Evolutionary conservation across 768 basidiomycete genomes (phyloP), one percentile per base, ranked within the genome.

Genomic region (Mycena albidolilacea): DNA sequence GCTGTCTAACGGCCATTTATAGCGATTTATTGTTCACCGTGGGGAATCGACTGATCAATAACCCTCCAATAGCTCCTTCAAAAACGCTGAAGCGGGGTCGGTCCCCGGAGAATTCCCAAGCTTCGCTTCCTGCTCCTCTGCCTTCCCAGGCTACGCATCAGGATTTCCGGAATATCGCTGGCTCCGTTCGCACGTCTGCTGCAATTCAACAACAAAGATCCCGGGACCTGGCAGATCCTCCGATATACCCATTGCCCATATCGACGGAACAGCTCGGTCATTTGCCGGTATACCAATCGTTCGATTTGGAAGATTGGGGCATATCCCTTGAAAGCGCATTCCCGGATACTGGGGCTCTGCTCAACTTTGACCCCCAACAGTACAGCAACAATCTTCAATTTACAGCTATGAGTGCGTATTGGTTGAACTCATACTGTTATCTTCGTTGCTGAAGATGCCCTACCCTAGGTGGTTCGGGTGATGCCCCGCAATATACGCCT

Each of bases 191-290:
- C 12, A 61, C 52, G 14, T 54, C 70, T 14, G 55, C 58, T 48
- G 41, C 46, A 6, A 23, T 58, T 30, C 48, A 64, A 41, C 46
- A 67, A 10, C 69, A 52, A 54, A 44, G 54, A 5, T 46, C 17
- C 46, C 46, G 58, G 7, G 44, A 39, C n/a, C 21, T 50, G 17
- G 35, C 14, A 5, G 54, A 50, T 30, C 7, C 12, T 23, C 41
- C 50, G 48, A 2, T 58, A 7, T 85, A 81, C 71, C 66, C 77
- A 23, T 80, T 87, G 7, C 86, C 86, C 0, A 77, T 87, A n/a
- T 84, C 85, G 73, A 87, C 80, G 69, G 82, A 85, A 35, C 85
- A 87, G 52, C 75, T 87, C 15, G 86, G 85, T 2, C 77, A 84
- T n/a, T 71, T 87, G 15, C 86, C 86, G 0, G 62, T 86, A 15